phyloP scores from a whole-genome alignment of 1,284 basidiomycete genomes.

The Taiwanofungus camphoratus region DNA sequence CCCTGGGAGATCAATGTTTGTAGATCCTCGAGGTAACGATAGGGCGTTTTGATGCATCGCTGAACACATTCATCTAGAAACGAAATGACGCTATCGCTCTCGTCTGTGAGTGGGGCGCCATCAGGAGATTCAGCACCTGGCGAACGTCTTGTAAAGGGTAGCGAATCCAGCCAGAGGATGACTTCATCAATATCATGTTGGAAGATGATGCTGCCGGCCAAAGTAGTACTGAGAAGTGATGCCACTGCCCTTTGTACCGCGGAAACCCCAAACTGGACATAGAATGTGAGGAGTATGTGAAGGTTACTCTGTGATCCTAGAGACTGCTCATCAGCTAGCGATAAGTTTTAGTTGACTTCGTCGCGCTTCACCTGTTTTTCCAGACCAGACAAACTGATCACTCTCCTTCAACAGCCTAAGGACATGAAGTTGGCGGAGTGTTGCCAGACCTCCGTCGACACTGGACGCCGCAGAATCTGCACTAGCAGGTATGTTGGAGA shows the following conservation, averaged over 20 bases:
- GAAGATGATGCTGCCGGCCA: slow-evolving; percentile 73
- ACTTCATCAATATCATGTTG: slow-evolving; percentile 76
- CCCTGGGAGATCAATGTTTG: slow-evolving; percentile 26
- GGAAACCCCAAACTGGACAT: slow-evolving; percentile 42
- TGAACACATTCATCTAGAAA: slow-evolving; percentile 88
- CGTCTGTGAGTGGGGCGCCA: slow-evolving; percentile 50
- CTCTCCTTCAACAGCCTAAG: slow-evolving; percentile 67
- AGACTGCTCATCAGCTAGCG: background rate
- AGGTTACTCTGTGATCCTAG: slow-evolving; percentile 48
- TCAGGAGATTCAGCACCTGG: slow-evolving; percentile 38
- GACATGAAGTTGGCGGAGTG: slow-evolving; percentile 72
- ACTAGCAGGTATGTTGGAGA: slow-evolving; percentile 15
- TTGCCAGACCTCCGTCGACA: slow-evolving; percentile 42
- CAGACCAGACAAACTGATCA: slow-evolving; percentile 73
- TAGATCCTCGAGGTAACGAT: slow-evolving; percentile 80
- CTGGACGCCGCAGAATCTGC: background rate
- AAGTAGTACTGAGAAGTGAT: slow-evolving; percentile 52
- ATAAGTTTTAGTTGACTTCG: background rate
- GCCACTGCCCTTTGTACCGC: slow-evolving; percentile 54
- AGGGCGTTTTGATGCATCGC: slow-evolving; percentile 80
- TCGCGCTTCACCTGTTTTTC: slow-evolving; percentile 56
- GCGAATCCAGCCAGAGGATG: slow-evolving; percentile 66
- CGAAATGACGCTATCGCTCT: slow-evolving; percentile 51
- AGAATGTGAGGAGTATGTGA: slow-evolving; percentile 62
- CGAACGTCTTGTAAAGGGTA: slow-evolving; percentile 38